Percentiles rank a stretch among this genome's conserved stretches.
Evolutionary conservation across 495 filamentous ascomycete species (phyloP).

Genomic region (Xylaria acuta): DNA sequence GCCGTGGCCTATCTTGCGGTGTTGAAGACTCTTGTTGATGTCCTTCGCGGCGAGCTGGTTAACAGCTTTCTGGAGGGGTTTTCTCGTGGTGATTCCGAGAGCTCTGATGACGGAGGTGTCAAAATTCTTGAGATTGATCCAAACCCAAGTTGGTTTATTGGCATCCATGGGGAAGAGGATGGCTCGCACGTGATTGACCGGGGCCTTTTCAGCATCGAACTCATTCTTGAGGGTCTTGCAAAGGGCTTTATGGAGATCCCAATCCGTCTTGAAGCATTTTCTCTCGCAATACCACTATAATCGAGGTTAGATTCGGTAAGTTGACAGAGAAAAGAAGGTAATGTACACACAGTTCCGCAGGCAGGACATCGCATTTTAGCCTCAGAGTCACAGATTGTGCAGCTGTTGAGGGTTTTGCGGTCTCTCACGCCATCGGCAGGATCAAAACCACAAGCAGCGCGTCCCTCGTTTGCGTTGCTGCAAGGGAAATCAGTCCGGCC

Average conservation of each 20-base stretch:
- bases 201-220: not conserved
- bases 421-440: not conserved
- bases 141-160: not conserved
- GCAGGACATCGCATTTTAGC: not conserved
- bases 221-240: not conserved
- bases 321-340: not conserved
- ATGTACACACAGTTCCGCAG: constrained; percentile 6
- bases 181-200: not conserved
- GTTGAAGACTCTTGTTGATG: constrained; percentile 13
- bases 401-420: not conserved
- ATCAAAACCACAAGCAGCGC: constrained; percentile 4
- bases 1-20: constrained; percentile 21
- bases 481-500: not conserved
- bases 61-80: not conserved
- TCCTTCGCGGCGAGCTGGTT: not conserved
- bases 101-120: not conserved
- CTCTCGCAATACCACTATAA: constrained; percentile 4
- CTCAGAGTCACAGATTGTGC: constrained; percentile 7
- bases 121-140: not conserved
- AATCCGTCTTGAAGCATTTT: constrained; percentile 12
- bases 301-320: not conserved
- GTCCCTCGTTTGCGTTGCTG: constrained; percentile 11
- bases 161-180: constrained; percentile 21
- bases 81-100: not conserved
- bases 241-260: constrained; percentile 6